Evolutionary conservation across 352 stramenopile species (phyloP), one percentile per base, ranked within the genome.

Genomic region (Phytopythium cucurbitacearum): DNA sequence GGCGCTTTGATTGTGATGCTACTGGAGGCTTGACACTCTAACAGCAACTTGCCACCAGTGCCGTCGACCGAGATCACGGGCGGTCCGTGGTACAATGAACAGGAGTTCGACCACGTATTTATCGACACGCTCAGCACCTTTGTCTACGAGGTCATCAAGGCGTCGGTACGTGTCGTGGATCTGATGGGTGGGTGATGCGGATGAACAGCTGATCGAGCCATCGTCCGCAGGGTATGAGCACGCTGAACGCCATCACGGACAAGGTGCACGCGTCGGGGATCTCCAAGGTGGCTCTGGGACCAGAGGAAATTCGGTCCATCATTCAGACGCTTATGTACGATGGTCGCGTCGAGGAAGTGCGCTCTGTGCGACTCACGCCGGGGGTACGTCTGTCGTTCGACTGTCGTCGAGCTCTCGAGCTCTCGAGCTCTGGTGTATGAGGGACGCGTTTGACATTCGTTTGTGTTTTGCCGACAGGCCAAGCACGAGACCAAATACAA

Each of bases 101-200:
- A 97, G 61, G 91, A 99, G 71, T 99, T 99, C 67, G 97, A 99
- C 76, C 93, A 99, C 68, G 96, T 98, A 64, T 99, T 99, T 77
- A 98, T 99, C 69, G 81, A 97, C 48, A 96, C 96, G 53, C 72
- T 99, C 40, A 92, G 91, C 54, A 96, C 90, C 16, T 98, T 98
- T 66, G 85, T 99, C 60, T 91, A 90, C 60, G 76, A 92, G 76
- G 79, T 96, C 48, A 91, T 97, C 68, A 89, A 91, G 49, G 80
- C 79, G 15, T 87, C 76, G 40, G 69, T 79, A 46, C 35, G 53
- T 58, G 21, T 28, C 21, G 21, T 28, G 21, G 21, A 28, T 28
- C 21, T 28, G 21, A 28, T 28, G 21, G 21, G 21, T 28, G 12
- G 10, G 5, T 12, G 11, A 5, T 16, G 7, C 7, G 7, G 16